A percentile compares a stretch with the other conserved stretches of the same genome.
Evolutionary conservation across 225 moss, liverwort and hornwort genomes (phyloP).

Genomic region (Pseudoscleropodium purum): DNA sequence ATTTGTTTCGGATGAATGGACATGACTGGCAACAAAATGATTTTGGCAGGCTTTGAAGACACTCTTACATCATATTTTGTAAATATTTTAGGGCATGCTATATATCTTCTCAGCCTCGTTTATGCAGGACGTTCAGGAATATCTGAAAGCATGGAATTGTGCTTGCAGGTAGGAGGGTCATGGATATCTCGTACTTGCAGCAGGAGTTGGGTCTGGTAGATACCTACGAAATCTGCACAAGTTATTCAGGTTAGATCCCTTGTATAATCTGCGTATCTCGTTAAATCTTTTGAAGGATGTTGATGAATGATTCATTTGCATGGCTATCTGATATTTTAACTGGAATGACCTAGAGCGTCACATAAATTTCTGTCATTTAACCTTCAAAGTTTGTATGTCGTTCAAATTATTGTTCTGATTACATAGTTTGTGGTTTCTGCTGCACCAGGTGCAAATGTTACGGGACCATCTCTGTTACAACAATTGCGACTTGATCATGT

Average conservation of each 20-base stretch:
- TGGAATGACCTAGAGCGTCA: background rate
- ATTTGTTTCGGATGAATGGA: background rate
- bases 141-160: background rate
- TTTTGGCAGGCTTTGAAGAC: background rate
- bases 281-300: background rate
- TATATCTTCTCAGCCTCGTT: background rate
- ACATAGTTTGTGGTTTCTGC: background rate
- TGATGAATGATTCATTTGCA: background rate
- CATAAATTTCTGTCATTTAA: background rate
- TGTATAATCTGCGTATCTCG: background rate
- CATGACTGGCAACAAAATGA: background rate
- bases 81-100: background rate
- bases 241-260: conserved; percentile 13
- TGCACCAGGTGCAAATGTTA: conserved; percentile 7
- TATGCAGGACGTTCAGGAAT: background rate
- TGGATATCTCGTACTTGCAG: conserved; percentile 69
- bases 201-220: conserved; percentile 62
- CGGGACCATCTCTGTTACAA: conserved; percentile 15
- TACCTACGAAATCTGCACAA: conserved; percentile 20
- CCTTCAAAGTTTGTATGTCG: background rate
- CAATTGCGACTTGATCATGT: conserved; percentile 45
- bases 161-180: conserved; percentile 59
- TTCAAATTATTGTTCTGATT: background rate
- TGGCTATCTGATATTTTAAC: background rate
- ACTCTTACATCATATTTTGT: background rate